phyloP scores from a whole-genome alignment of 495 filamentous ascomycete species.

The Trypethelium eluteriae region DNA sequence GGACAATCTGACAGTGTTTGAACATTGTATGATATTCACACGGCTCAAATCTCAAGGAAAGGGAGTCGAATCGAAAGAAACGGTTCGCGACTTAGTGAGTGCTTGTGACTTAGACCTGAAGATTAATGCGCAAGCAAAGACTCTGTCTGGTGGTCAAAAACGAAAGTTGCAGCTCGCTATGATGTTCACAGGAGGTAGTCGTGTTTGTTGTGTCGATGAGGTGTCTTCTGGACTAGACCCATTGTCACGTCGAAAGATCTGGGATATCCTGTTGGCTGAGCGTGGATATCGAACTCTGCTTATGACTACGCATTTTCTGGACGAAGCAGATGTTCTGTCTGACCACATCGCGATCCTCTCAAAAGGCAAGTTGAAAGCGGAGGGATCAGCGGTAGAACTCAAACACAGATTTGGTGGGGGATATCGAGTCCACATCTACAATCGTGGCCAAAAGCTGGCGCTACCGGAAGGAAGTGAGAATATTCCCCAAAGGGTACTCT shows the following conservation, averaged over 20 bases:
- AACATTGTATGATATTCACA: constrained; percentile 76
- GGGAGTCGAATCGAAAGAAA: constrained; percentile 44
- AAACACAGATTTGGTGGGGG: constrained; percentile 43
- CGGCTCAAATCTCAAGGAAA: constrained; percentile 54
- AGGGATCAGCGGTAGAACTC: constrained; percentile 32
- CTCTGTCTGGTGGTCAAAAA: constrained; percentile 81
- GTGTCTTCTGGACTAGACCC: constrained; percentile 78
- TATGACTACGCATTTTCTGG: constrained; percentile 60
- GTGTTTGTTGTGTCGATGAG: constrained; percentile 82
- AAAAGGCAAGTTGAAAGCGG: constrained; percentile 32
- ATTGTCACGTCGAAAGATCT: constrained; percentile 71
- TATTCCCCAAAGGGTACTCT: constrained; percentile 49
- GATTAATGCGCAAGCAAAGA: constrained; percentile 53
- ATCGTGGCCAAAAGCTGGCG: constrained; percentile 37
- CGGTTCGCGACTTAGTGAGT: constrained; percentile 52
- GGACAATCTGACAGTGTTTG: constrained; percentile 71
- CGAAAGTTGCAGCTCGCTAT: constrained; percentile 86
- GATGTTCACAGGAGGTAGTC: constrained; percentile 82
- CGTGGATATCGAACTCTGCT: constrained; percentile 71
- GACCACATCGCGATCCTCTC: constrained; percentile 37
- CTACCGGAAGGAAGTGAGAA: constrained; percentile 48
- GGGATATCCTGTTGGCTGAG: constrained; percentile 79
- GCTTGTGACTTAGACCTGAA: constrained; percentile 67
- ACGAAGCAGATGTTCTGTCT: constrained; percentile 37
- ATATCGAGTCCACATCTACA: constrained; percentile 65